These are phyloP conservation scores for rapeseed (Brassica napus) DNA, from an alignment of 345 rosid genomes.

Conservation along the genomic window DNA sequence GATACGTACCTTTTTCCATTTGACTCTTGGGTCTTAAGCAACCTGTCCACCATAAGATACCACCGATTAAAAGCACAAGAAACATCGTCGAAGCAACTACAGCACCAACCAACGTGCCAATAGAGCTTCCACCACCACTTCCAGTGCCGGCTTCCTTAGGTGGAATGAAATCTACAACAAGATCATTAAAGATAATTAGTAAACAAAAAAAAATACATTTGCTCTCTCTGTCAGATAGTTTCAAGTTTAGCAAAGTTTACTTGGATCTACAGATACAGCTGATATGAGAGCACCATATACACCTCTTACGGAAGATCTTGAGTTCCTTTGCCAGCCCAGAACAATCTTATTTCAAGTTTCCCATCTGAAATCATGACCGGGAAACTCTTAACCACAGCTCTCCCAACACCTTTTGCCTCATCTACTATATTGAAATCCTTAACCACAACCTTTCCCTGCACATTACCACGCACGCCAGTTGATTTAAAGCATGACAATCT, in stretches of 20 bases:
- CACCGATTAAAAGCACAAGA: conserved; percentile 43
- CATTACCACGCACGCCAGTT: conserved; percentile 2
- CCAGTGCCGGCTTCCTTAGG: conserved; percentile 33
- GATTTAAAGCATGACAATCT: not conserved
- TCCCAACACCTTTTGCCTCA: conserved; percentile 55
- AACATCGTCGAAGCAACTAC: conserved; percentile 34
- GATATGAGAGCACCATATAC: conserved; percentile 66
- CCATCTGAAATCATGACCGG: conserved; percentile 28
- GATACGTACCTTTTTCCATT: conserved; percentile 42
- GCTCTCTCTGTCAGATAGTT: not conserved
- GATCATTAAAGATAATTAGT: conserved; percentile 6
- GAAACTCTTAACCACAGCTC: conserved; percentile 33
- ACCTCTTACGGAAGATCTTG: conserved; percentile 43
- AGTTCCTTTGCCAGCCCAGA: conserved; percentile 76
- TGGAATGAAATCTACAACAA: conserved; percentile 32
- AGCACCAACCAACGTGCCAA: conserved; percentile 37
- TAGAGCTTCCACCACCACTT: conserved; percentile 19
- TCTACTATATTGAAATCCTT: conserved; percentile 59
- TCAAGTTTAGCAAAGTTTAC: conserved; percentile 33
- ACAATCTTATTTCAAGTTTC: conserved; percentile 56
- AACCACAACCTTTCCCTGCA: conserved; percentile 52
- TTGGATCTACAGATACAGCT: conserved; percentile 50
- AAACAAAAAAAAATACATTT: not conserved
- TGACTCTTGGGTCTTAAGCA: conserved; percentile 39
- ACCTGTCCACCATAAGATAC: conserved; percentile 17